Percentiles rank a stretch among this genome's conserved stretches.
Evolutionary conservation across 2,329 filamentous ascomycete genomes (phyloP).

Genomic region (Fusarium coicis): DNA sequence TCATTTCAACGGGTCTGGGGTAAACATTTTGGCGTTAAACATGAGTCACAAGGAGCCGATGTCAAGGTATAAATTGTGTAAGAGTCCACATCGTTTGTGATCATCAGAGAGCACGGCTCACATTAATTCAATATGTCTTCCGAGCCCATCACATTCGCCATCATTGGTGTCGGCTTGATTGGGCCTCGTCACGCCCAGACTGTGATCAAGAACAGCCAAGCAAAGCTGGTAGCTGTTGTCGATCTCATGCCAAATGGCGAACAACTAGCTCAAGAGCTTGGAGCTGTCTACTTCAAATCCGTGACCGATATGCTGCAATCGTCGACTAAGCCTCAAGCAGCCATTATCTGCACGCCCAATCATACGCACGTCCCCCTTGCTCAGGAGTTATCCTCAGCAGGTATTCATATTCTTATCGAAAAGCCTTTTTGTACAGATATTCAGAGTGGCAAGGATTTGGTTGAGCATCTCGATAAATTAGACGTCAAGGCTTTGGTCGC

Average conservation of each 20-base stretch:
- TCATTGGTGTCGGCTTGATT: conserved; percentile 48
- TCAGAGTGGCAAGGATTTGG: conserved; percentile 47
- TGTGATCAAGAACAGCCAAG: conserved; percentile 34
- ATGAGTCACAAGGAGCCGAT: background rate
- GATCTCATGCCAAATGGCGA: conserved; percentile 41
- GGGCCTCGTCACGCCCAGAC: conserved; percentile 48
- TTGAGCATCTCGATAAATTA: conserved; percentile 41
- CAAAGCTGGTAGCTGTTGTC: conserved; percentile 46
- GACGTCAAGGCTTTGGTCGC: conserved; percentile 62
- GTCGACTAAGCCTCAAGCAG: conserved; percentile 58
- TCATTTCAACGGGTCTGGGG: background rate
- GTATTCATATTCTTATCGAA: conserved; percentile 66
- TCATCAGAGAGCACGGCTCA: background rate
- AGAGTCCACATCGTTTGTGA: background rate
- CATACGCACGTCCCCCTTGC: conserved; percentile 64
- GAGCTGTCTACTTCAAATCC: conserved; percentile 42
- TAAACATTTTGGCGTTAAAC: conserved; percentile 25
- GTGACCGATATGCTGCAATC: conserved; percentile 57
- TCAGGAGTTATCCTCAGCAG: conserved; percentile 57
- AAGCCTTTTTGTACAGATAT: conserved; percentile 63
- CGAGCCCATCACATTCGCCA: conserved; percentile 27
- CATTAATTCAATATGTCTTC: conserved; percentile 10
- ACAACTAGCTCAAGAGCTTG: conserved; percentile 36
- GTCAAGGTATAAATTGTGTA: background rate
- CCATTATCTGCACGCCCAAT: conserved; percentile 70